Evolutionary conservation across 108 stramenopile species (phyloP), one percentile per base, ranked within the genome.

Genomic region (Seminavis robusta): DNA sequence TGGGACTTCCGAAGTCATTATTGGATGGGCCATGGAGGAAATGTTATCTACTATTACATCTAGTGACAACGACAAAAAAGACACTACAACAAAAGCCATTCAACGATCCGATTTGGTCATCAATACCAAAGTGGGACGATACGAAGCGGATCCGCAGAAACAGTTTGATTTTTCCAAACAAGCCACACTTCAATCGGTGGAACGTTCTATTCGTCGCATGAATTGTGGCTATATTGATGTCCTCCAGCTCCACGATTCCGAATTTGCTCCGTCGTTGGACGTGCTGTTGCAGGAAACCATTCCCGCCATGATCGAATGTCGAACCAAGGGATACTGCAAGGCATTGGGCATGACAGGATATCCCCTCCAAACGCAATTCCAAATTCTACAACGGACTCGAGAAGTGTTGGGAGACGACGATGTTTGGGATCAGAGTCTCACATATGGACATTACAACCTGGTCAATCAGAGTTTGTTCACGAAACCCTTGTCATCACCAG

Each of bases 191-290:
- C 26, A 59, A 27, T 88, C 88, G 20, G 85, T 87, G 11, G 61
- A 81, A 45, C 73, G 80, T 24, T 87, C 87, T 5, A 21, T 95
- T 16, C 52, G 71, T 42, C 59, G 86, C 33, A 58, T 95, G 63
- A 74, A 83, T 34, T 84, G 84, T 58, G 67, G 49, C 11, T 91
- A 93, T 48, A 79, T 95, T 53, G 90, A 95, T 62, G 84, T 87
- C 10, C 37, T 93, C 23, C 94, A 95, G 56, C 32, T 95, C n/a
- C 94, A 95, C 57, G 94, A 95, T 66, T 90, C 94, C 4, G 94
- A 95, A 66, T 95, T 90, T 61, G 69, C 83, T 29, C 88, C 83
- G 0, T 61, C 64, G n/a, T 39, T 95, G 20, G 54, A 82, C 3
- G 21, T 80, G 7, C 64, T 94, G 38, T 24, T 90, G 42, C 49